phyloP scores from a whole-genome alignment of 257 asterid genomes.

The Solanum tacnaense region DNA sequence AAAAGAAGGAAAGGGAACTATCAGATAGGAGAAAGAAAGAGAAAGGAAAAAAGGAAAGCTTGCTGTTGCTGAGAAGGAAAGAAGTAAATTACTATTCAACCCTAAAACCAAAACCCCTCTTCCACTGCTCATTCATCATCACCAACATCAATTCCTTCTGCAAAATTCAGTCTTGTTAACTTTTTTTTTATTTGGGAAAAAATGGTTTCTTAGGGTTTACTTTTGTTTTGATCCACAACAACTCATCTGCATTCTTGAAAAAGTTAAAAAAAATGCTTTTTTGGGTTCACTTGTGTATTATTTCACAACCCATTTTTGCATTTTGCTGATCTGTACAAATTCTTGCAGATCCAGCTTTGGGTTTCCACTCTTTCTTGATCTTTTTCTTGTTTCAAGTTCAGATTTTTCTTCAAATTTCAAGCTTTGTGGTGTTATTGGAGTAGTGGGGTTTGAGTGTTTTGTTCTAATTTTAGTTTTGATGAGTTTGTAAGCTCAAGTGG shows the following conservation, averaged over 20 bases:
- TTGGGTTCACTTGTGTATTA: background rate
- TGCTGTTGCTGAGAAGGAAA: conserved; percentile 23
- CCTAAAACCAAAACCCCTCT: background rate
- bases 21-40: background rate
- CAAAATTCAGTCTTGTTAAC: background rate
- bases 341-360: conserved; percentile 1
- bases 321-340: conserved; percentile 2
- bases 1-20: background rate
- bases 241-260: background rate
- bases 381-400: background rate
- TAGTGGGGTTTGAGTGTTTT: background rate
- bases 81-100: conserved; percentile 1
- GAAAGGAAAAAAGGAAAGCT: background rate
- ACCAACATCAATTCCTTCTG: conserved; percentile 8
- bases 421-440: background rate
- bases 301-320: conserved; percentile 1
- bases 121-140: conserved; percentile 12
- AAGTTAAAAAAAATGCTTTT: background rate
- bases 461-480: background rate
- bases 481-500: background rate
- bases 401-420: background rate
- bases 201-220: background rate
- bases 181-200: background rate
- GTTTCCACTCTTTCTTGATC: background rate
- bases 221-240: background rate